A percentile compares a stretch with the other conserved stretches of the same genome.
Evolutionary conservation across 257 asterid species (phyloP).

Genomic region (Jacaranda copaia): DNA sequence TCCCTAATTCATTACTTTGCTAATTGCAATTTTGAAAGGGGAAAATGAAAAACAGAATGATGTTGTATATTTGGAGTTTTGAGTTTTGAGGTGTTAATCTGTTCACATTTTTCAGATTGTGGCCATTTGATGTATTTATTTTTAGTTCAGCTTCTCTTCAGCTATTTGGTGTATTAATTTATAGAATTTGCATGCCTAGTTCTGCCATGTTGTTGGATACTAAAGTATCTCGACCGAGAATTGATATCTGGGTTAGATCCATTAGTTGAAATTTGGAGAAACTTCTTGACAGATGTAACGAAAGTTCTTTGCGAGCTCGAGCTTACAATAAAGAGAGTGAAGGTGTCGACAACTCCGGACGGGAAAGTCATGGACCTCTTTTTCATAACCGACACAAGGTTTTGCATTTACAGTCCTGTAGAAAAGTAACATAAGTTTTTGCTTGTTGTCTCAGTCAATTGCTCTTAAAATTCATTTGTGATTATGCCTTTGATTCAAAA

Average conservation of each 20-base stretch:
- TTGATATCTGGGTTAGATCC: conserved; percentile 29
- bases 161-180: too few relatives aligned
- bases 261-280: conserved; percentile 16
- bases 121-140: too few relatives aligned
- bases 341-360: conserved; percentile 92
- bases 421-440: conserved; percentile 10
- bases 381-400: conserved; percentile 89
- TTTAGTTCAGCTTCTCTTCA: too few relatives aligned
- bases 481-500: neutral
- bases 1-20: too few relatives aligned
- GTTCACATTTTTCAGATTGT: too few relatives aligned
- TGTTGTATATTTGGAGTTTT: too few relatives aligned
- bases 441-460: neutral
- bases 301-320: conserved; percentile 80
- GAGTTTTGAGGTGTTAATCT: too few relatives aligned
- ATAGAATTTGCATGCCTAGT: too few relatives aligned
- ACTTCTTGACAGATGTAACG: conserved; percentile 68
- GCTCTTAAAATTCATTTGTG: neutral
- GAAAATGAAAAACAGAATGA: too few relatives aligned
- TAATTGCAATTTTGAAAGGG: too few relatives aligned
- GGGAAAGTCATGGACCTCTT: conserved; percentile 89
- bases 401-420: conserved; percentile 1
- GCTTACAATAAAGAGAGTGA: conserved; percentile 78
- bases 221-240: conserved; percentile 12
- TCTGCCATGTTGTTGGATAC: conserved; percentile 17